phyloP scores from a whole-genome alignment of 2,329 filamentous ascomycete species.

The Verticillium longisporum region DNA sequence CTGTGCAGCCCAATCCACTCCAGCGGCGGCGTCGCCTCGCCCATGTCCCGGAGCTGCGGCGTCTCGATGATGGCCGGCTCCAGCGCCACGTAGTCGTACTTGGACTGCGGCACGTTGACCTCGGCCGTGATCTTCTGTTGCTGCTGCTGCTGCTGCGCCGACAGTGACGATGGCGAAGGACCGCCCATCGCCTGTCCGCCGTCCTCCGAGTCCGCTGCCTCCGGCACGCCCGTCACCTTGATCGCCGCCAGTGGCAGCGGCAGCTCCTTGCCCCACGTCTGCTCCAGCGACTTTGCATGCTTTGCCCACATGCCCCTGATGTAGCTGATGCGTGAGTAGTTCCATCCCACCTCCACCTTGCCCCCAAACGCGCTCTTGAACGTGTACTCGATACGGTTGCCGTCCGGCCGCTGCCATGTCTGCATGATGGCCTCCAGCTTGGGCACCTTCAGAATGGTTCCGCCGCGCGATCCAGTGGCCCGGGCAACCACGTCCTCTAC shows the following conservation, averaged over 20 bases:
- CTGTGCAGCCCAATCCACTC: conserved; percentile 96
- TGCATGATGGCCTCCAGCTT: conserved; percentile 90
- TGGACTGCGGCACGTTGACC: conserved; percentile 85
- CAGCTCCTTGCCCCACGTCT: conserved; percentile 78
- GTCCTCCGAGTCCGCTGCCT: conserved; percentile 22
- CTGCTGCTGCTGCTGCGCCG: conserved; percentile 17
- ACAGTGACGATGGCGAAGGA: too few relatives aligned
- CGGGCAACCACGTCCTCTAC: conserved; percentile 81
- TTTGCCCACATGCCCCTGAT: conserved; percentile 93
- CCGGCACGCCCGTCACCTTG: conserved; percentile 73
- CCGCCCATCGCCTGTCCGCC: conserved; percentile 16
- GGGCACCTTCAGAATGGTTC: conserved; percentile 92
- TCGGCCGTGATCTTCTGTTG: conserved; percentile 94
- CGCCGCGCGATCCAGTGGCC: conserved; percentile 76
- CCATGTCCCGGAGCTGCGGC: conserved; percentile 93
- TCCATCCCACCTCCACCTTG: conserved; percentile 98
- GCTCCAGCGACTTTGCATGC: conserved; percentile 74
- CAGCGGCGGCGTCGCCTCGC: conserved; percentile 91
- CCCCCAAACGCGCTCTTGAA: conserved; percentile 94
- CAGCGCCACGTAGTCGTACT: conserved; percentile 79
- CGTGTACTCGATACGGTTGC: conserved; percentile 84
- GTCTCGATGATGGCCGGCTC: conserved; percentile 92
- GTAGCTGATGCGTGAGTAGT: conserved; percentile 92
- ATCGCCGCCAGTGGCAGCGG: conserved; percentile 77
- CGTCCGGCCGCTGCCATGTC: conserved; percentile 80